phyloP scores from a whole-genome alignment of 441 rosid genomes.

The Bruguiera hainesii region DNA sequence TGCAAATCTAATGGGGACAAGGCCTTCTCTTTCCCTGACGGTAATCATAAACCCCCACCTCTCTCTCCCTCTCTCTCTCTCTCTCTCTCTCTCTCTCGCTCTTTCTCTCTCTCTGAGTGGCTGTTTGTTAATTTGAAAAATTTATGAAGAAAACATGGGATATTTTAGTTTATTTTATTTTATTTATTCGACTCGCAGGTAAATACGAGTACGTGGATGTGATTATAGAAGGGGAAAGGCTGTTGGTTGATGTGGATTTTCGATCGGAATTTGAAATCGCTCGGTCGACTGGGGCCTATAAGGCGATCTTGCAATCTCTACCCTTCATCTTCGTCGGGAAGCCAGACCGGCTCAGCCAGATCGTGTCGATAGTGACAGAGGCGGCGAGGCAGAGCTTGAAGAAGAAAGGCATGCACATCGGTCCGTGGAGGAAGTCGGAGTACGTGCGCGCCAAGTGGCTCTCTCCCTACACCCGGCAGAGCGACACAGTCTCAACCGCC shows the following conservation, averaged over 20 bases:
- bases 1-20: conserved; percentile 95
- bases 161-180: not conserved
- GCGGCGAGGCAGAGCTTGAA: conserved; percentile 85
- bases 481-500: conserved; percentile 18
- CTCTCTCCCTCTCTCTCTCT: no score
- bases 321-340: conserved; percentile 86
- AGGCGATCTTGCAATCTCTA: conserved; percentile 61
- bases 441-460: conserved; percentile 95
- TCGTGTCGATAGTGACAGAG: conserved; percentile 71
- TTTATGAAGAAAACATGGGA: not conserved
- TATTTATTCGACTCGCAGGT: conserved; percentile 37
- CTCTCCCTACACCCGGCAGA: conserved; percentile 45
- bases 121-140: not conserved
- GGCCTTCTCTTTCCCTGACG: conserved; percentile 61
- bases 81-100: no score
- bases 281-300: conserved; percentile 70
- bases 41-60: conserved; percentile 26
- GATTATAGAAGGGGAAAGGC: conserved; percentile 56
- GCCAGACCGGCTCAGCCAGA: conserved; percentile 68
- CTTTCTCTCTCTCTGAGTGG: not conserved
- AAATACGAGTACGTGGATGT: conserved; percentile 89
- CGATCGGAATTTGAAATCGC: conserved; percentile 93
- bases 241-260: conserved; percentile 75
- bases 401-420: conserved; percentile 89
- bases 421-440: conserved; percentile 91